Conservation (phyloP, 73 alveolate species). For the Paramecium primaurelia region DNA sequence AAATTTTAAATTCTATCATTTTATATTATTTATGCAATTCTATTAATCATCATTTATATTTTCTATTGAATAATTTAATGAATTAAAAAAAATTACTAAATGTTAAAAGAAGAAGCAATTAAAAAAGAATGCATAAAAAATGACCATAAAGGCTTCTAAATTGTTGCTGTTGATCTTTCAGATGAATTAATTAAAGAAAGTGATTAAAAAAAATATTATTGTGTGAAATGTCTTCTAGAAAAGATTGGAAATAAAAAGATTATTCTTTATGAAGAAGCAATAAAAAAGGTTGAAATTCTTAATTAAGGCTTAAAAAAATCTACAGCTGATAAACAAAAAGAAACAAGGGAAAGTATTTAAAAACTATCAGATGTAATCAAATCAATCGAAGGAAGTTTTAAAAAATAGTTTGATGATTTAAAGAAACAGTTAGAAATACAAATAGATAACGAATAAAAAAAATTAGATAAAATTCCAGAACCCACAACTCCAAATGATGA, state of each 20-base stretch:
- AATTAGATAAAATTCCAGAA: not conserved
- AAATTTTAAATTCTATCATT: not conserved
- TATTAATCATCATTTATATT: no score
- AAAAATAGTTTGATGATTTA: not conserved
- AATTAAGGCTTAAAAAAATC: not conserved
- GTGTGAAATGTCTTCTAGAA: not conserved
- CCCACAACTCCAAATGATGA: not conserved
- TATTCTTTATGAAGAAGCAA: not conserved
- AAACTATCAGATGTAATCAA: not conserved
- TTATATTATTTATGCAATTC: not conserved
- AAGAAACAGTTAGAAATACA: not conserved
- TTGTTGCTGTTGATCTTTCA: not conserved
- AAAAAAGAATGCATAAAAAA: not conserved
- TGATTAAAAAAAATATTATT: not conserved
- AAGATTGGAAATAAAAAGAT: not conserved
- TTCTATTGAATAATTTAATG: no score
- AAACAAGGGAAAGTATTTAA: not conserved
- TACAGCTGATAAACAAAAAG: not conserved
- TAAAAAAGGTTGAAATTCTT: not conserved
- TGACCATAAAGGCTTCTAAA: not conserved
- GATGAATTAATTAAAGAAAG: not conserved
- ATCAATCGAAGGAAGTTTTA: not conserved
- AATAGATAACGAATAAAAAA: not conserved
- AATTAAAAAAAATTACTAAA: not conserved
- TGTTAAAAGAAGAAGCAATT: not conserved